Evolutionary conservation across 2,329 filamentous ascomycete species (phyloP).

Genomic region (Geosmithia putterillii): DNA sequence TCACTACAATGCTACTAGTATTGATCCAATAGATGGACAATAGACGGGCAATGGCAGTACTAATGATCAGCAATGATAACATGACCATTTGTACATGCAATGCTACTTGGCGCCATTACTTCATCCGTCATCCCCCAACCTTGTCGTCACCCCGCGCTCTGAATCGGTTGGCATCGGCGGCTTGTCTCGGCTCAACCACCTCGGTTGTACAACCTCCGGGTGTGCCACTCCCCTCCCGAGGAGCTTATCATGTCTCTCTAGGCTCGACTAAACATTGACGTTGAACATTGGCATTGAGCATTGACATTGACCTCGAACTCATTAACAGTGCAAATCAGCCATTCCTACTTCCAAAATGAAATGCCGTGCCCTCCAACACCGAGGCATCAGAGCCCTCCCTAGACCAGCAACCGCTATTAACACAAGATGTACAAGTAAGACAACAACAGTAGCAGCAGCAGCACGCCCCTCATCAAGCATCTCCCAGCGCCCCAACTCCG

Average conservation of each 20-base stretch:
- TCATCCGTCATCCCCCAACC: background rate
- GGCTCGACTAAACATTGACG: no score
- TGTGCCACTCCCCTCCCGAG: background rate
- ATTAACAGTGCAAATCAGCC: background rate
- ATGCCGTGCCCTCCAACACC: conserved; percentile 16
- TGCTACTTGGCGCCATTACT: background rate
- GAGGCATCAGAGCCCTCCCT: no score
- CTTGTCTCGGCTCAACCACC: conserved; percentile 3
- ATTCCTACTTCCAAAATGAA: conserved; percentile 13
- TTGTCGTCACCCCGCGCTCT: no score
- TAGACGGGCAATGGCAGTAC: no score
- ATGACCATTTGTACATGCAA: no score
- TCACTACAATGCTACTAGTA: no score
- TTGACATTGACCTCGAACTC: background rate
- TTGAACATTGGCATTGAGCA: no score
- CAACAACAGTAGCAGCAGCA: no score
- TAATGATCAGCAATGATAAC: no score
- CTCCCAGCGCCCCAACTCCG: conserved; percentile 43
- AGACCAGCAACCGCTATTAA: conserved; percentile 7
- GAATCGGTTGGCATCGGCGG: conserved; percentile 2
- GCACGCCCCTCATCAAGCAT: conserved; percentile 22
- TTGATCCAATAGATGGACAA: no score
- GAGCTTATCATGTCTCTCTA: background rate
- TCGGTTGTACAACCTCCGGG: background rate
- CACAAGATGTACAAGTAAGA: no score